Conservation (phyloP, 345 rosid species). For the Eucalyptus cloeziana region DNA sequence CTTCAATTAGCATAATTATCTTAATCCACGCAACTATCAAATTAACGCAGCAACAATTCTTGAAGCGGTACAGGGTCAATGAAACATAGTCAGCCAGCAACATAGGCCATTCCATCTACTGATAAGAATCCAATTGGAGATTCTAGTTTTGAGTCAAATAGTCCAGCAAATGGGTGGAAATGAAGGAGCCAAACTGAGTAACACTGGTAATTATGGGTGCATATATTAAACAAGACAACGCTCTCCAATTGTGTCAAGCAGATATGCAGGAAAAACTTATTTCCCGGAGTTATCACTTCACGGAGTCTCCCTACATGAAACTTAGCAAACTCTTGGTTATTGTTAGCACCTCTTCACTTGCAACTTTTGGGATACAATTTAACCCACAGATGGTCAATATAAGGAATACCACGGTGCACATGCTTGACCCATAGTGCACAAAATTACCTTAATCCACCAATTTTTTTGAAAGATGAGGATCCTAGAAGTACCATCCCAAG, state of each 20-base stretch:
- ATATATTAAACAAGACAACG: background rate
- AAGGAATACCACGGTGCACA: background rate
- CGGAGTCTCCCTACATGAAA: background rate
- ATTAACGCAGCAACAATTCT: background rate
- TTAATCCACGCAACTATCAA: background rate
- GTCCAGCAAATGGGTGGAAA: background rate
- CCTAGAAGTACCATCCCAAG: background rate
- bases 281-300: background rate
- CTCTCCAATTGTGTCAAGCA: background rate
- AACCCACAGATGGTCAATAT: background rate
- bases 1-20: background rate
- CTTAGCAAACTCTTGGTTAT: background rate
- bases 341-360: background rate
- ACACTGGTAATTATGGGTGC: background rate
- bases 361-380: background rate
- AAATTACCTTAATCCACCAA: background rate
- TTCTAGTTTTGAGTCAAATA: background rate
- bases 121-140: background rate
- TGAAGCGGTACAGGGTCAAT: background rate
- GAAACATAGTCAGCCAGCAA: background rate
- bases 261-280: background rate
- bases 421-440: background rate
- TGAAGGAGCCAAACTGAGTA: background rate
- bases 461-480: background rate
- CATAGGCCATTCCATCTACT: background rate